Evolutionary conservation across 139 green algal species (phyloP), one percentile per base, ranked within the genome.

Genomic region (Mychonastes homosphaera): DNA sequence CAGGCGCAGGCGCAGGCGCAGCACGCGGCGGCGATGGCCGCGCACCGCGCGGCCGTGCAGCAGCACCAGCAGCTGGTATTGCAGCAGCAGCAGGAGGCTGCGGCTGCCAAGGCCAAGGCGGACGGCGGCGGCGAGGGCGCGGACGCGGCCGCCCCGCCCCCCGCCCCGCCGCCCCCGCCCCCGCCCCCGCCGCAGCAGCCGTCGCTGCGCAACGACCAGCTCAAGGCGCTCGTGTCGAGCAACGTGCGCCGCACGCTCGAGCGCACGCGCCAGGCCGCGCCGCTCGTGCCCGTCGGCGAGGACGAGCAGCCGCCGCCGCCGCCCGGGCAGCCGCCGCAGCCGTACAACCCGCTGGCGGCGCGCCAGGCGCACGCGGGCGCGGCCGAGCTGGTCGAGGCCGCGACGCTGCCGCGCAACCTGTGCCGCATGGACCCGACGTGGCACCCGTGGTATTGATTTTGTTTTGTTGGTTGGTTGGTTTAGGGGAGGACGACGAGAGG

Each of bases 391-490:
- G 74, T 96, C 8, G 82, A 87, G 19, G 66, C 59, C 47, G 90
- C 91, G 4, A 67, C 72, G 3, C 62, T 76, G 23, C 71, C 81
- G 15, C 63, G 70, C 24, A 90, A 91, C 63, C 75, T 98, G 9
- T 91, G 84, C 71, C 67, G 72, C 23, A 96, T 97, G 90, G 92
- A 97, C 45, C 72, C 87, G 23, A 92, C 83, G 0, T 98, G 86
- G 85, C 79, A 88, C 54, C 78, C 83, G 10, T 95, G 87, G 87
- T 85, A 87, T 62, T 95, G 45, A 74, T 16, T n/a, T n/a, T n/a
- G n/a, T n/a, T n/a, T n/a, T n/a, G n/a, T n/a, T n/a, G n/a, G n/a
- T n/a, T n/a, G n/a, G n/a, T n/a, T n/a, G n/a, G n/a, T n/a, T n/a
- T n/a, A n/a, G n/a, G n/a, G n/a, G n/a, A n/a, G n/a, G n/a, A n/a